These are phyloP conservation scores for Lipomyces lipofer DNA, from an alignment of 805 yeast species.

Conservation along the genomic window DNA sequence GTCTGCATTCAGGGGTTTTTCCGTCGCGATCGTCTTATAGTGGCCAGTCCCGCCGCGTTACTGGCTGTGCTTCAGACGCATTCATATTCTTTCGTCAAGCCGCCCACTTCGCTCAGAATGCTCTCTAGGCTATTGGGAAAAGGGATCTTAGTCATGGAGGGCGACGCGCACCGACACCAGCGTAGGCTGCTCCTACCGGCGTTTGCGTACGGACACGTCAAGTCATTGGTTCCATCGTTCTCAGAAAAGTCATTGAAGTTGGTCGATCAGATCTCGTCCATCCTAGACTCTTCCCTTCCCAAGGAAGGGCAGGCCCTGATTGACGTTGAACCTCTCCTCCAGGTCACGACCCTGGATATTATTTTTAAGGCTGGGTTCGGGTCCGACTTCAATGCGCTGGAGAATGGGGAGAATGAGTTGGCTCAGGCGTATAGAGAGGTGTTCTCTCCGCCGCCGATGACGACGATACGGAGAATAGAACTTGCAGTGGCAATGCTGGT, in stretches of 20 bases:
- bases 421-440: conserved; percentile 17
- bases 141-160: conserved; percentile 23
- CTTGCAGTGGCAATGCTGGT: background rate
- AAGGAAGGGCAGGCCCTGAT: conserved; percentile 6
- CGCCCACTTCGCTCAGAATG: conserved; percentile 1
- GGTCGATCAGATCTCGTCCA: conserved; percentile 1
- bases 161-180: conserved; percentile 22
- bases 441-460: conserved; percentile 1
- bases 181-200: conserved; percentile 22
- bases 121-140: conserved; percentile 13
- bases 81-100: conserved; percentile 22
- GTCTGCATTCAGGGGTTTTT: conserved; percentile 15
- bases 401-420: conserved; percentile 10
- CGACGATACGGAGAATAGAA: background rate
- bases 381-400: conserved; percentile 17
- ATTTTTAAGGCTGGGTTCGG: conserved; percentile 29
- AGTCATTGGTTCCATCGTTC: conserved; percentile 18
- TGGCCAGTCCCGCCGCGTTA: conserved; percentile 11
- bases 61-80: conserved; percentile 20
- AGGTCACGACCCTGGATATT: conserved; percentile 22
- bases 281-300: background rate
- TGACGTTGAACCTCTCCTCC: conserved; percentile 8
- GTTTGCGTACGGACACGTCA: conserved; percentile 25
- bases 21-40: conserved; percentile 9
- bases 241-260: conserved; percentile 12